Evolutionary conservation across 805 yeast genomes (phyloP).

Genomic region (Jamesozyma lodderae): DNA sequence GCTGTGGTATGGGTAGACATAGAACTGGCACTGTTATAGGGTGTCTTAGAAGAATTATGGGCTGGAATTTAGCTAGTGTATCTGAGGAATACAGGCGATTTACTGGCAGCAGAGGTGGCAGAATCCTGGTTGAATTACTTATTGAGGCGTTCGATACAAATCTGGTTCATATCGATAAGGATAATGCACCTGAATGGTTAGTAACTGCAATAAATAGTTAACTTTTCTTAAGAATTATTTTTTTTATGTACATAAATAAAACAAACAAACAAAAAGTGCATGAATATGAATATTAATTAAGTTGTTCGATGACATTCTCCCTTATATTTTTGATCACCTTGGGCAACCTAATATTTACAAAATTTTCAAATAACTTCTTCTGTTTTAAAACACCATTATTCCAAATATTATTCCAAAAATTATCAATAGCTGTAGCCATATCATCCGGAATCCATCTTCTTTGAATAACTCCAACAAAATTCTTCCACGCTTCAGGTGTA

Average conservation of each 20-base stretch:
- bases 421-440: slow-evolving; percentile 2
- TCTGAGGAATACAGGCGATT: slow-evolving; percentile 91
- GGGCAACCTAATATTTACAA: neutral
- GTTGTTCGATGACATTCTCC: slow-evolving; percentile 4
- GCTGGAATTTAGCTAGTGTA: slow-evolving; percentile 94
- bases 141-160: slow-evolving; percentile 48
- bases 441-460: slow-evolving; percentile 16
- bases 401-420: neutral
- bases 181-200: slow-evolving; percentile 28
- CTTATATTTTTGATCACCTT: slow-evolving; percentile 1
- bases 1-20: slow-evolving; percentile 98
- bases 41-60: slow-evolving; percentile 81
- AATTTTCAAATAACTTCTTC: neutral
- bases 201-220: slow-evolving; percentile 13
- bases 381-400: neutral
- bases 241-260: neutral
- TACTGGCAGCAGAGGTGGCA: slow-evolving; percentile 86
- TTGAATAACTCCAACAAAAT: slow-evolving; percentile 10
- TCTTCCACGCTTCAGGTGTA: slow-evolving; percentile 22
- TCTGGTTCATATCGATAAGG: slow-evolving; percentile 23
- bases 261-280: neutral
- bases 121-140: slow-evolving; percentile 82
- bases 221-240: too few species aligned
- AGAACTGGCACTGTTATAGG: slow-evolving; percentile 96
- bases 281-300: neutral